Conservation (phyloP, 352 stramenopile species). For the Pythium brachiatum region DNA sequence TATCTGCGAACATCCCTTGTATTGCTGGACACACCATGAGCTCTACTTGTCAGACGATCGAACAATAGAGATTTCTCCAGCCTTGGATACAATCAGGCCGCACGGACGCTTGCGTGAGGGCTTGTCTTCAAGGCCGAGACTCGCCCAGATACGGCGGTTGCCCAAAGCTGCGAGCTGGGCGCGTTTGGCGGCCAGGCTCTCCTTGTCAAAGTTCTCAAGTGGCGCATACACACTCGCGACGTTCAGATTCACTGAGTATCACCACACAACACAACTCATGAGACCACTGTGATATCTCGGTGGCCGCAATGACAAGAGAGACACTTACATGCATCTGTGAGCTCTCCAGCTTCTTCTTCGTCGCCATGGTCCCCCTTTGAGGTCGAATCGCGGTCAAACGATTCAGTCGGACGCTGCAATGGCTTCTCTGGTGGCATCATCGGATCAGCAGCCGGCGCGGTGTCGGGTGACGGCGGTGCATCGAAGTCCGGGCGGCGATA, state of each 20-base stretch:
- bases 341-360: constrained; percentile 72
- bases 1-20: too few species aligned
- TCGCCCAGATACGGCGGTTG: constrained; percentile 84
- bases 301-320: not conserved
- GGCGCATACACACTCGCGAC: constrained; percentile 70
- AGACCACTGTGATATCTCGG: not conserved
- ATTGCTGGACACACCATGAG: too few species aligned
- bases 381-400: constrained; percentile 48
- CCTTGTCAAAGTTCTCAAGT: constrained; percentile 74
- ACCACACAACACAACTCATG: not conserved
- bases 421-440: constrained; percentile 40
- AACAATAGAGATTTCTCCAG: constrained; percentile 73
- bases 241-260: constrained; percentile 47
- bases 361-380: constrained; percentile 36
- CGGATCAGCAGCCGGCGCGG: constrained; percentile 28
- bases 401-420: constrained; percentile 35
- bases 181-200: constrained; percentile 78
- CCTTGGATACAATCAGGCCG: constrained; percentile 69
- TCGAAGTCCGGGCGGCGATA: constrained; percentile 83
- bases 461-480: constrained; percentile 63
- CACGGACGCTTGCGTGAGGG: constrained; percentile 45
- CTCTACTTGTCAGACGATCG: constrained; percentile 32
- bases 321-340: constrained; percentile 55
- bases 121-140: constrained; percentile 81
- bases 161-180: constrained; percentile 66